Percentiles rank a stretch among this genome's conserved stretches.
phyloP scores from a whole-genome alignment of 2,329 filamentous ascomycete species.

The Verticillium nonalfalfae region DNA sequence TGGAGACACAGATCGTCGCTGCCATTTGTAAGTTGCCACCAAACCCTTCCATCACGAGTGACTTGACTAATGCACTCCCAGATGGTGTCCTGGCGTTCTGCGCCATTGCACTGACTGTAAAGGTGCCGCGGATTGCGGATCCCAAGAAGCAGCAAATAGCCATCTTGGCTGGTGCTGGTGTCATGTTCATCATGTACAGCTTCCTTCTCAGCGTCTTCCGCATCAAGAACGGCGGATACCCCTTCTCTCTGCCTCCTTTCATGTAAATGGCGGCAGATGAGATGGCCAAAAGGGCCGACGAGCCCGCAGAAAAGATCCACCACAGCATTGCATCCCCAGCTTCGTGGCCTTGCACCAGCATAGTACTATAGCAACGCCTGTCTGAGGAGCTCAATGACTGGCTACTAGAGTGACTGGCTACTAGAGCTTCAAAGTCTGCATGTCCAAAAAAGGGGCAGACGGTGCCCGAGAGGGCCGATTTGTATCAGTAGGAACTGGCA shows the following conservation, averaged over 20 bases:
- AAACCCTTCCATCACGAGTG: neutral
- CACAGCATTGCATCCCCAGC: neutral
- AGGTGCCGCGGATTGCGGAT: slow-evolving; percentile 83
- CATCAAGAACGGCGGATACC: slow-evolving; percentile 90
- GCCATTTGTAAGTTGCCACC: slow-evolving; percentile 70
- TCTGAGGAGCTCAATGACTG: neutral
- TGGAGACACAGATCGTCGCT: slow-evolving; percentile 93
- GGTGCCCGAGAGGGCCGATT: neutral
- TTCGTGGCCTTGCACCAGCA: neutral
- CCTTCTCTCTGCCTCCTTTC: slow-evolving; percentile 91
- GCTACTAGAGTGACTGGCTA: neutral
- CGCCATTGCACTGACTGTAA: slow-evolving; percentile 83
- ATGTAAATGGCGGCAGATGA: slow-evolving; percentile 31
- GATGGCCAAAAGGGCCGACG: neutral
- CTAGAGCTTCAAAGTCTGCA: neutral
- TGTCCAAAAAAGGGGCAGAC: neutral
- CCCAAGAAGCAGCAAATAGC: slow-evolving; percentile 71
- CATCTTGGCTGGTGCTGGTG: slow-evolving; percentile 70
- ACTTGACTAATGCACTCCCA: slow-evolving; percentile 36
- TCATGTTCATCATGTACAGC: slow-evolving; percentile 82
- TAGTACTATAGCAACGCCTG: neutral
- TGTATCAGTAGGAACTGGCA: neutral
- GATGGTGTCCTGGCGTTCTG: slow-evolving; percentile 77
- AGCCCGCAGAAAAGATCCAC: neutral
- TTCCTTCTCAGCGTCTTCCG: slow-evolving; percentile 92